Evolutionary conservation across 768 basidiomycete species (phyloP), one percentile per base, ranked within the genome.

Genomic region (Lyophyllum atratum): DNA sequence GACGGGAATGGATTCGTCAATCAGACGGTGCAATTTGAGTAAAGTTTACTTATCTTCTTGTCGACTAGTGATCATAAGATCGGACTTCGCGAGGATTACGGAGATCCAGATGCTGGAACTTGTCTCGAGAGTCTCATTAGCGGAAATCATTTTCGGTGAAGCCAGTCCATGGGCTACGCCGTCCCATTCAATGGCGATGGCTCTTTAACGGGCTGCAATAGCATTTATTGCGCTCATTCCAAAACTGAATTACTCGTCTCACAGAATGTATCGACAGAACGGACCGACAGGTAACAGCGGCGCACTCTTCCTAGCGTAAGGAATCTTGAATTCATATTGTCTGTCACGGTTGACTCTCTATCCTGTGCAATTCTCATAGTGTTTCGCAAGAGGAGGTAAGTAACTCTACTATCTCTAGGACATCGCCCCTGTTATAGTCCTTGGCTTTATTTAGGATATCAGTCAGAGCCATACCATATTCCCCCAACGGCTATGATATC

Each of bases 131-230:
- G 85, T 14, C 75, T 92, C 47, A 75, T 87, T 47, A 92, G 92
- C 2, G 93, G 92, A 6, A 84, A 89, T 65, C 93, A 94, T 63
- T 79, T 92, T 64, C 83, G 92, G 64, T 91, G 80, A 64, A 86
- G 75, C 6, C 64, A 60, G 19, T 44, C 14, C 19, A 11, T 22
- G 21, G 40, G n/a, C n/a, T 14, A 4, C 2, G 5, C 21, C 9
- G 37, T 42, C n/a, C 19, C 19, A 42, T 42, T 19, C 40, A 21
- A 42, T 21, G 21, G 14, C 3, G 21, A 5, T 19, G 6, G 19
- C n/a, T 21, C 21, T 42, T 19, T 37, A 15, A 39, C 37, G 37
- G 14, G 15, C 37, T 4, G 37, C 37, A 12, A 17, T 14, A 17
- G 6, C 37, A 7, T 39, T 39, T 4, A 12, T 39, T 39, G 4